phyloP scores from a whole-genome alignment of 73 alveolate genomes.

The Paramecium caudatum region DNA sequence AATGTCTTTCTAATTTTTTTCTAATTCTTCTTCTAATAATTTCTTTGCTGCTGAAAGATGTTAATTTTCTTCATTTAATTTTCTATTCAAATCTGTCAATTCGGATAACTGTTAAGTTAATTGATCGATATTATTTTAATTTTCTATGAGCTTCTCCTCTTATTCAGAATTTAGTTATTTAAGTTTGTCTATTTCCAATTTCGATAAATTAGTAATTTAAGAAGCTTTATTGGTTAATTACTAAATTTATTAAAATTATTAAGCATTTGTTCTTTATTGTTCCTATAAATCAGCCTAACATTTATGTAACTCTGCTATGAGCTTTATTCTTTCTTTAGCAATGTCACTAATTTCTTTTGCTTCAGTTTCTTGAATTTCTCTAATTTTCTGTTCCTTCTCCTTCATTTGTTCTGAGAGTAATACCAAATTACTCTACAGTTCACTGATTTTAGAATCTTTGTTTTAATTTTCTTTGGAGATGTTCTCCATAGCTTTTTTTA shows the following conservation, averaged over 20 bases:
- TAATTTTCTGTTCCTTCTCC: slow-evolving; percentile 1
- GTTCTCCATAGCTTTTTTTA: neutral
- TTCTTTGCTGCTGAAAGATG: neutral
- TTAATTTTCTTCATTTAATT: neutral
- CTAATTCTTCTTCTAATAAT: slow-evolving; percentile 17
- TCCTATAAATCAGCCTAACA: slow-evolving; percentile 7
- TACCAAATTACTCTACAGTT: neutral
- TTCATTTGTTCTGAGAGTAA: neutral
- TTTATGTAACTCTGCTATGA: slow-evolving; percentile 1
- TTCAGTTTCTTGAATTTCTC: slow-evolving; percentile 11
- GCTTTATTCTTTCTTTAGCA: slow-evolving; percentile 43
- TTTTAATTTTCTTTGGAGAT: neutral
- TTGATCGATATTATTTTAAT: neutral
- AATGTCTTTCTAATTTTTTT: neutral
- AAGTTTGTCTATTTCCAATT: slow-evolving; percentile 14
- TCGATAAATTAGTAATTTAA: neutral
- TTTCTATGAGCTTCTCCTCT: neutral
- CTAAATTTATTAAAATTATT: slow-evolving; percentile 10
- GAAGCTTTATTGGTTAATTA: slow-evolving; percentile 36
- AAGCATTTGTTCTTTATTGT: slow-evolving; percentile 5
- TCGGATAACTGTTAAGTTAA: neutral
- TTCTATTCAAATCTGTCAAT: neutral
- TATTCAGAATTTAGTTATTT: slow-evolving; percentile 19
- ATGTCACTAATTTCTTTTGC: slow-evolving; percentile 33
- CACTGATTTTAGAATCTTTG: neutral